Percentiles rank a stretch among this genome's conserved stretches.
Conservation (phyloP, 1,284 basidiomycete species). For the Agaricales sp. region DNA sequence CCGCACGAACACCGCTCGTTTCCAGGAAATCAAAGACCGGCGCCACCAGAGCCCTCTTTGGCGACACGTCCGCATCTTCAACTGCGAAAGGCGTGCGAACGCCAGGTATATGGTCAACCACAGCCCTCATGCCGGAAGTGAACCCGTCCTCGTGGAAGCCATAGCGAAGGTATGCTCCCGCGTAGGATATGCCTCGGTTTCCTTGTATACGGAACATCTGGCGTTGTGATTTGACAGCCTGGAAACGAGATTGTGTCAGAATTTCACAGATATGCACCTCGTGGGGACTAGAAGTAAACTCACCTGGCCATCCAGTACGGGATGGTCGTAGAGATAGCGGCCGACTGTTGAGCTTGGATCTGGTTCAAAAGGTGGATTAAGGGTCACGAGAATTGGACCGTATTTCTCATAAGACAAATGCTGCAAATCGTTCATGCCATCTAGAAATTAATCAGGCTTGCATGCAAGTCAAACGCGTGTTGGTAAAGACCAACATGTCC, state of each 20-base stretch:
- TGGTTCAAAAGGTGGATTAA: constrained; percentile 67
- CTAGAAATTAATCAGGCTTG: constrained; percentile 19
- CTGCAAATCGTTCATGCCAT: constrained; percentile 77
- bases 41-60: constrained; percentile 12
- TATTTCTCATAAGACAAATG: constrained; percentile 46
- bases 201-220: constrained; percentile 54
- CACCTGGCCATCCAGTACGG: constrained; percentile 44
- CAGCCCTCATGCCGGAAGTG: constrained; percentile 46
- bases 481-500: constrained; percentile 29
- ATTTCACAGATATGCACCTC: constrained; percentile 1
- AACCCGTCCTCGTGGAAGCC: constrained; percentile 83
- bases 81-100: constrained; percentile 21
- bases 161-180: constrained; percentile 74
- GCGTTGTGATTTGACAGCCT: constrained; percentile 49
- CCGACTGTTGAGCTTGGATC: constrained; percentile 35
- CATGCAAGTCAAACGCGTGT: constrained; percentile 5
- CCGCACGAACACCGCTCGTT: constrained; percentile 14
- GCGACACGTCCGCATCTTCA: constrained; percentile 14
- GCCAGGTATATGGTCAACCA: constrained; percentile 14
- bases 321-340: constrained; percentile 60
- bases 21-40: constrained; percentile 23
- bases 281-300: constrained; percentile 11
- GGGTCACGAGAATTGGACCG: constrained; percentile 69
- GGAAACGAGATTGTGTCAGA: too few species aligned
- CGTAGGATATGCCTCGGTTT: constrained; percentile 54